These are phyloP conservation scores for Cucurbita argyrosperma DNA, from an alignment of 306 rosid genomes.

Conservation along the genomic window DNA sequence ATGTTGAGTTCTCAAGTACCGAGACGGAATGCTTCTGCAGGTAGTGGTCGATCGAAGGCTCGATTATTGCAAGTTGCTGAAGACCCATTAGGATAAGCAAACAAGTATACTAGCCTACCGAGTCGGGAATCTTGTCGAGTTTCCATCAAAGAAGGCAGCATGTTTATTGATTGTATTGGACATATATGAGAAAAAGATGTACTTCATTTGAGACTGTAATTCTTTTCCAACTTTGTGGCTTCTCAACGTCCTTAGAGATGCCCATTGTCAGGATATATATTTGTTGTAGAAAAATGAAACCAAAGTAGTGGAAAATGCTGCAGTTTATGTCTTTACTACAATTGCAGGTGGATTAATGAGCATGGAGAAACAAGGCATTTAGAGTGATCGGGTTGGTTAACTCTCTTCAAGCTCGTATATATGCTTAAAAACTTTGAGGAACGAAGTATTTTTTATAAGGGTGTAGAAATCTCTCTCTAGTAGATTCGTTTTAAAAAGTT, in stretches of 20 bases:
- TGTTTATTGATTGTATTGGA: conserved; percentile 31
- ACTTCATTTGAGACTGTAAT: conserved; percentile 28
- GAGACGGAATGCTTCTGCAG: conserved; percentile 8
- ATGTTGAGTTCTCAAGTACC: conserved; percentile 35
- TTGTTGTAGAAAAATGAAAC: conserved; percentile 26
- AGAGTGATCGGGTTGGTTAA: background rate
- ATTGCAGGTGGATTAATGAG: conserved; percentile 13
- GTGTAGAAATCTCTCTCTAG: too few relatives aligned
- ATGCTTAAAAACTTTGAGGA: background rate
- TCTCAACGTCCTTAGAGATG: conserved; percentile 12
- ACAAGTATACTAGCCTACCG: background rate
- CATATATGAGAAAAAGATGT: conserved; percentile 16
- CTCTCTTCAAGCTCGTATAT: background rate
- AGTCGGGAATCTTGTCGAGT: background rate
- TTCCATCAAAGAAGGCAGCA: conserved; percentile 26
- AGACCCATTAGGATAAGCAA: conserved; percentile 1
- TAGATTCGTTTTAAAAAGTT: too few relatives aligned
- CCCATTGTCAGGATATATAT: conserved; percentile 30
- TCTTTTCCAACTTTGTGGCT: conserved; percentile 18
- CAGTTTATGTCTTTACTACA: conserved; percentile 16
- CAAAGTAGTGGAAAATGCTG: conserved; percentile 29
- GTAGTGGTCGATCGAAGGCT: conserved; percentile 1
- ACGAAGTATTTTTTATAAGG: too few relatives aligned
- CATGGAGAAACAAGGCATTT: conserved; percentile 2
- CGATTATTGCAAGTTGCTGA: background rate